Conservation (phyloP, 1,284 basidiomycete genomes). For the Irpex rosettiformis region DNA sequence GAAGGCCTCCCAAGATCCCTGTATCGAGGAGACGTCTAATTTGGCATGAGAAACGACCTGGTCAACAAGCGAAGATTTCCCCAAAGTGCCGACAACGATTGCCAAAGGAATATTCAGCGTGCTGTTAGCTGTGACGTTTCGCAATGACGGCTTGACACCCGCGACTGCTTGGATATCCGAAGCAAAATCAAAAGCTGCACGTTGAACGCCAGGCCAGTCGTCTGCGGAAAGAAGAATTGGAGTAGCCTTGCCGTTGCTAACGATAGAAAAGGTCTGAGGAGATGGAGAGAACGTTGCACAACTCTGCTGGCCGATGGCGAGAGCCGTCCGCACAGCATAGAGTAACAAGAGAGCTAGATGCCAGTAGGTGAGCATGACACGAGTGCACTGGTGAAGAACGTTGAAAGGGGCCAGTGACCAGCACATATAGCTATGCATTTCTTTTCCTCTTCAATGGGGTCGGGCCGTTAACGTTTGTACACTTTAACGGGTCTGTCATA, state of each 20-base stretch:
- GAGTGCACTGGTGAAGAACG: not conserved
- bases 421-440: not conserved
- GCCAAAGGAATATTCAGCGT: conserved; percentile 29
- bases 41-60: conserved; percentile 49
- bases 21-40: conserved; percentile 51
- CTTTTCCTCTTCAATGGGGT: not conserved
- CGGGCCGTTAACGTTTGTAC: not conserved
- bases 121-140: conserved; percentile 38
- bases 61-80: conserved; percentile 55
- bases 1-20: conserved; percentile 66
- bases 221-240: conserved; percentile 50
- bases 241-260: conserved; percentile 40
- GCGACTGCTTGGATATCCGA: conserved; percentile 61
- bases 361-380: not conserved
- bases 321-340: conserved; percentile 9
- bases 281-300: conserved; percentile 30
- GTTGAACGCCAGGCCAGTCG: conserved; percentile 65
- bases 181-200: conserved; percentile 57
- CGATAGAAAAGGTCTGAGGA: conserved; percentile 37
- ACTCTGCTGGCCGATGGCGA: conserved; percentile 31
- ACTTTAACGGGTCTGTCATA: not conserved
- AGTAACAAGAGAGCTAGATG: not conserved
- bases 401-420: not conserved
- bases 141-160: conserved; percentile 42
- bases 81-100: conserved; percentile 64